Evolutionary conservation across 2,329 filamentous ascomycete genomes (phyloP), one percentile per base, ranked within the genome.

Genomic region (Apiospora arundinis): DNA sequence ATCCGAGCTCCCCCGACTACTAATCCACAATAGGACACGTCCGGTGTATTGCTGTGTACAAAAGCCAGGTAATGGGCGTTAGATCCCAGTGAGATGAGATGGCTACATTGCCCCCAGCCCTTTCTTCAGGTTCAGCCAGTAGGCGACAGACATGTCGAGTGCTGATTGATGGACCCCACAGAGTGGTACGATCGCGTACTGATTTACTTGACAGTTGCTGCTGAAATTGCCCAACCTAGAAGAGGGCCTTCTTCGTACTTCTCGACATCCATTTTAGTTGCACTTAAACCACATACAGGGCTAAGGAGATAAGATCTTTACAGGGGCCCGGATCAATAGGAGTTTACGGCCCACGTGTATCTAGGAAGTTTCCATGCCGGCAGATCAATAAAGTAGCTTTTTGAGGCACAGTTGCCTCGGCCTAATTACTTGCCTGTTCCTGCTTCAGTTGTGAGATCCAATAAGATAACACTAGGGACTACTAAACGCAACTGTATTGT

Each of bases 311-410:
- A 18, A 68, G 69, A 32, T 40, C 25, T 18, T 45, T 28, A 46
- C 23, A 28, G 49, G 56, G 14, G 21, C 32, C 37, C 28, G 44
- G 23, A 65, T 42, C 37, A 23, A 71, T 46, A 69, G 37, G 52
- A 40, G 28, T 48, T 28, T 48, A 28, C 28, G 70, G 56, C 56
- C 40, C 32, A 32, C 71, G 71, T 81, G 79, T 81, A 81, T 77
- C 72, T 81, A 80, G 73, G 75, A 76, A 75, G 37, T 12, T 40
- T 8, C 32, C 56, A n/a, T 40, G 56, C 73, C 70, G 72, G 75
- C 77, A 80, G 80, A 78, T 80, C 78, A 81, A 80, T 79, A 80
- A 80, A 77, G 71, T 75, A 76, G 74, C 74, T 77, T 81, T 80
- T 76, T 74, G 79, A 72, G 80, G 80, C 79, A 78, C 73, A 79